These are phyloP conservation scores for Aurifilum marmelostoma DNA, from an alignment of 2,329 filamentous ascomycete species.

Conservation along the genomic window DNA sequence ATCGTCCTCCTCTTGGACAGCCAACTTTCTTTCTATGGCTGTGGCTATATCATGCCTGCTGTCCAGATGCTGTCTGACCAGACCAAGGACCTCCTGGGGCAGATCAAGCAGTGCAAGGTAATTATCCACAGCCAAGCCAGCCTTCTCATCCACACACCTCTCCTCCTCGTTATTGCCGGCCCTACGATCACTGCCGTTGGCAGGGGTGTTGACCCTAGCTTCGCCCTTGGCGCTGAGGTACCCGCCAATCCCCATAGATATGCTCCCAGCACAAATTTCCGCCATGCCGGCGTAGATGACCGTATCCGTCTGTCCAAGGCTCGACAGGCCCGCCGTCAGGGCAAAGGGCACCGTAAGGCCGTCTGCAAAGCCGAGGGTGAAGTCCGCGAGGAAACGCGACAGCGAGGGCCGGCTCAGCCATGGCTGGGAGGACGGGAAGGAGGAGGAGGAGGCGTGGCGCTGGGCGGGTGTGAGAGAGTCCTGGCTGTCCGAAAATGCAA, in stretches of 20 bases:
- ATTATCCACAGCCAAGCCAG: conserved; percentile 6
- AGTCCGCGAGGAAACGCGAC: conserved; percentile 59
- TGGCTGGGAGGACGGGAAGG: conserved; percentile 9
- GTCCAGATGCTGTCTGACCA: conserved; percentile 29
- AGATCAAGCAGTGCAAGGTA: conserved; percentile 33
- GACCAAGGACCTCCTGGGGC: conserved; percentile 30
- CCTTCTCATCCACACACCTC: not conserved
- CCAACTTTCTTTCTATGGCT: conserved; percentile 11
- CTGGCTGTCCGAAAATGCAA: not conserved
- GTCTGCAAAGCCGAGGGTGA: conserved; percentile 74
- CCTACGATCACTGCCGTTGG: not conserved
- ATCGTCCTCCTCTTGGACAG: not conserved
- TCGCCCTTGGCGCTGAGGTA: conserved; percentile 62
- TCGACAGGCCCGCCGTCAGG: conserved; percentile 69
- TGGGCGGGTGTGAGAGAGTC: conserved; percentile 23
- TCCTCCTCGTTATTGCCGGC: conserved; percentile 37
- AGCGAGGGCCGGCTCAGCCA: conserved; percentile 33
- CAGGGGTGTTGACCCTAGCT: not conserved
- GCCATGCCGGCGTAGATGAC: conserved; percentile 71
- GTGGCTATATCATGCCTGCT: conserved; percentile 17
- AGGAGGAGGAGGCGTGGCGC: conserved; percentile 18
- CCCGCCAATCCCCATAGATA: conserved; percentile 74
- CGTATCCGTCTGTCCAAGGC: conserved; percentile 61
- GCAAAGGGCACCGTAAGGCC: conserved; percentile 77
- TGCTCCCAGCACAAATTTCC: conserved; percentile 71